These are phyloP conservation scores for Suhomyces chickasaworum DNA, from an alignment of 1,139 yeast species.

Conservation along the genomic window DNA sequence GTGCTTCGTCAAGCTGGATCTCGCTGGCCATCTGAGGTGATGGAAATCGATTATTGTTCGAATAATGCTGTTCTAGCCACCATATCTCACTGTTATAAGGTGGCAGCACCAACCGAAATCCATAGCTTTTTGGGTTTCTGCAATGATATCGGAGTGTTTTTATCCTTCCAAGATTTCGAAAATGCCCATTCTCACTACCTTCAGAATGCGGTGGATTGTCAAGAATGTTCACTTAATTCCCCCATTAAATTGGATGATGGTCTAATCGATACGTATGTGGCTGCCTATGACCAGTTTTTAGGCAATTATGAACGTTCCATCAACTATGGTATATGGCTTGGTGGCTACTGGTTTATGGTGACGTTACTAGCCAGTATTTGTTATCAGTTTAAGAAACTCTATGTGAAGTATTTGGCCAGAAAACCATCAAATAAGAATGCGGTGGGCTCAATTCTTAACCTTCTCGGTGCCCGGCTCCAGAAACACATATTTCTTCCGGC, in stretches of 20 bases:
- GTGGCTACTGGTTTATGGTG: slow-evolving; percentile 35
- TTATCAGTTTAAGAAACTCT: slow-evolving; percentile 29
- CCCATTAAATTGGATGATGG: slow-evolving; percentile 33
- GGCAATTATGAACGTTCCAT: slow-evolving; percentile 45
- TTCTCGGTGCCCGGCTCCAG: neutral
- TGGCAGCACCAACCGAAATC: slow-evolving; percentile 28
- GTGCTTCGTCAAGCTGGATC: slow-evolving; percentile 13
- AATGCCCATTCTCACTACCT: slow-evolving; percentile 44
- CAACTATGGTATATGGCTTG: slow-evolving; percentile 33
- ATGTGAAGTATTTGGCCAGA: neutral
- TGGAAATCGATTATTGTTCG: slow-evolving; percentile 24
- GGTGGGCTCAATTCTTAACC: neutral
- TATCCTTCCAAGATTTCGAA: slow-evolving; percentile 34
- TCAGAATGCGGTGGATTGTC: slow-evolving; percentile 23
- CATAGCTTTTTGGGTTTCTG: slow-evolving; percentile 32
- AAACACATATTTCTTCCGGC: slow-evolving; percentile 42
- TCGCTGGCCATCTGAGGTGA: slow-evolving; percentile 9
- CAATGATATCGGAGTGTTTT: slow-evolving; percentile 25
- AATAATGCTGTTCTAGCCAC: slow-evolving; percentile 43
- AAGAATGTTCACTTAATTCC: slow-evolving; percentile 19
- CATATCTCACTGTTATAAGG: slow-evolving; percentile 39
- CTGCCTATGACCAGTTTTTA: slow-evolving; percentile 37
- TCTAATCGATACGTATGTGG: slow-evolving; percentile 20
- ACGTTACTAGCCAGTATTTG: slow-evolving; percentile 27
- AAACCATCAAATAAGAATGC: neutral